Percentiles rank a stretch among this genome's conserved stretches.
phyloP scores from a whole-genome alignment of 1,284 basidiomycete species.

The Rhizoctonia solani region DNA sequence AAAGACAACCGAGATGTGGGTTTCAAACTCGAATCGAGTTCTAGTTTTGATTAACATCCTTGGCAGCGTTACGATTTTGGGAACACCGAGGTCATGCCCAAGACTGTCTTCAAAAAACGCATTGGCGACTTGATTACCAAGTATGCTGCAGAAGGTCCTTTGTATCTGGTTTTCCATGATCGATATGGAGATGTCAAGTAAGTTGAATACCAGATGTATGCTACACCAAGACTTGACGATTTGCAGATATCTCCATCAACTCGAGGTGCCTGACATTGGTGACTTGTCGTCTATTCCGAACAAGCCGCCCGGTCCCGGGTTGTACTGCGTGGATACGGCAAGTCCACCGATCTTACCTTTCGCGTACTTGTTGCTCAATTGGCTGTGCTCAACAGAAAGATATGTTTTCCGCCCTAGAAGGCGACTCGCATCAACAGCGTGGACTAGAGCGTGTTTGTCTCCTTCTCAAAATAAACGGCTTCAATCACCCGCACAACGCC shows the following conservation, averaged over 20 bases:
- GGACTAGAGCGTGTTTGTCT: slow-evolving; percentile 62
- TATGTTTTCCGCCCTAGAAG: slow-evolving; percentile 71
- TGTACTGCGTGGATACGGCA: slow-evolving; percentile 72
- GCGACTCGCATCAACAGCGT: slow-evolving; percentile 54
- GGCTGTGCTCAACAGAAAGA: no score
- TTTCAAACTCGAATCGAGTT: slow-evolving; percentile 10
- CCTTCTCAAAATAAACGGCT: slow-evolving; percentile 60
- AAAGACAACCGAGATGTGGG: slow-evolving; percentile 62
- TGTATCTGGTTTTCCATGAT: slow-evolving; percentile 84
- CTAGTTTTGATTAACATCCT: neutral
- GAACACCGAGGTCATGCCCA: slow-evolving; percentile 56
- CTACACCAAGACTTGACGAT: neutral
- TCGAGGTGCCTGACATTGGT: slow-evolving; percentile 59
- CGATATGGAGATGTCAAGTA: slow-evolving; percentile 72
- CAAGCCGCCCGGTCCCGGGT: slow-evolving; percentile 53
- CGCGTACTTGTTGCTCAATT: neutral
- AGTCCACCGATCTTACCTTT: neutral
- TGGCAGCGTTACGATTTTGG: slow-evolving; percentile 72
- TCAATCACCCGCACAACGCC: slow-evolving; percentile 70
- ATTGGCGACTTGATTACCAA: slow-evolving; percentile 57
- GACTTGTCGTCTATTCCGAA: slow-evolving; percentile 63
- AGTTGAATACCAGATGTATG: slow-evolving; percentile 39
- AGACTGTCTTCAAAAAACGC: slow-evolving; percentile 55
- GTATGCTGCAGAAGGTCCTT: slow-evolving; percentile 55
- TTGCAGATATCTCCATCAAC: slow-evolving; percentile 57